Base-by-base conservation (phyloP, 495 filamentous ascomycete genomes). In the Lindgomyces ingoldianus region DNA sequence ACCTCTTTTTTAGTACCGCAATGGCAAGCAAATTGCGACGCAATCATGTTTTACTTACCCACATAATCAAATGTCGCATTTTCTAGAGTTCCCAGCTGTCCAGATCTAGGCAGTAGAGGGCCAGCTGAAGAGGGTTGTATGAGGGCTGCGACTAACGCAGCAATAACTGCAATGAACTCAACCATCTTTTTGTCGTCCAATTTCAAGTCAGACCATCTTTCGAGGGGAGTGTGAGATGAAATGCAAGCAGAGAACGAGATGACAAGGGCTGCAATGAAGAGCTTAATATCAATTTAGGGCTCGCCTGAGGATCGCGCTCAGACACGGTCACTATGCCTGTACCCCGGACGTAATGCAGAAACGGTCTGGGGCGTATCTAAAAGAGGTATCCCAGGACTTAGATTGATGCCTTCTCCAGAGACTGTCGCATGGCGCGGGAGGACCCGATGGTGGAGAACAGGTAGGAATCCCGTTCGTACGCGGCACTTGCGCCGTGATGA, bases 51-150 rank as follows among this genome's bases (percentile, higher is more conserved):
- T 1, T 22, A 46, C 58, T 16, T 61, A 65, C 58, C 65, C 25
- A 75, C 64, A 63, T 76, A 76, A 51, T 76, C 74, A 46, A 66
- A 76, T 11, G 70, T 66, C 18, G 67, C 71, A 65, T 74, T 22
- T 33, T 44, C 42, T 3, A 21, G 30, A 18, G 36, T 61, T 18
- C 26, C 46, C 16, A 53, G 12, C 29, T 44, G 33, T 16, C 45
- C 47, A 36, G 33, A 24, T 12, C 27, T 26, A 52, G 27, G n/a
- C 3, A 30, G 27, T 9, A 61, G 27, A 12, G 58, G 58, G 16
- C 21, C 47, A 25, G 58, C 48, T 3, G 16, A 19, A 27, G 48
- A 51, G 21, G 19, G 19, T 10, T 26, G 21, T 4, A 60, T 25
- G 3, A 48, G 33, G 49, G 56, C 45, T n/a, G 9, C 25, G 2